phyloP scores from a whole-genome alignment of 371 early-diverging fungal genomes.

The Conidiobolus incongruus region DNA sequence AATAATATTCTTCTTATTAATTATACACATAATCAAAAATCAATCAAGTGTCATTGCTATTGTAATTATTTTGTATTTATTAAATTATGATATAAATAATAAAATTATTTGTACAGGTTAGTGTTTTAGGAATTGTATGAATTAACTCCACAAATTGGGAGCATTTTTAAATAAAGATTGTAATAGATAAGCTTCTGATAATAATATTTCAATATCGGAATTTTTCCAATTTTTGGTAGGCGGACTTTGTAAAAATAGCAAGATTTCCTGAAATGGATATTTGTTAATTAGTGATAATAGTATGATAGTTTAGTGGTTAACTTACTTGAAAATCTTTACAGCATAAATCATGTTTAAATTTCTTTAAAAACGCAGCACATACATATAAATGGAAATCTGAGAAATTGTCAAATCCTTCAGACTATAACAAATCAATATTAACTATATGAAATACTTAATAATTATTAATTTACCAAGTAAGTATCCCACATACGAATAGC shows the following conservation, averaged over 20 bases:
- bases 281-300: neutral
- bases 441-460: too few relatives aligned
- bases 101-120: too few relatives aligned
- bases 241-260: conserved; percentile 81
- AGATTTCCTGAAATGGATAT: conserved; percentile 39
- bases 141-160: too few relatives aligned
- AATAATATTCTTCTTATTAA: too few relatives aligned
- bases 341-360: conserved; percentile 68
- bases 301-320: neutral
- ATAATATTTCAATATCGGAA: conserved; percentile 75
- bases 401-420: conserved; percentile 76
- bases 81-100: too few relatives aligned
- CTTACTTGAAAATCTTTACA: conserved; percentile 68
- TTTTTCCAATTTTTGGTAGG: conserved; percentile 75
- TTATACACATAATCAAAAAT: too few relatives aligned
- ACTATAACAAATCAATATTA: conserved; percentile 22
- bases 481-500: conserved; percentile 97
- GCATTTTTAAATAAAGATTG: conserved; percentile 81
- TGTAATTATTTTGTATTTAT: too few relatives aligned
- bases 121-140: too few relatives aligned
- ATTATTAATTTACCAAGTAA: conserved; percentile 38
- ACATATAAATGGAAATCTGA: conserved; percentile 92
- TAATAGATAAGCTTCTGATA: conserved; percentile 91
- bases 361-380: conserved; percentile 88
- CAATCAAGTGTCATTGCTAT: too few relatives aligned